Percentiles rank a stretch among this genome's conserved stretches.
These are phyloP conservation scores for Lasiodiplodia citricola DNA, from an alignment of 2,329 filamentous ascomycete genomes.

Conservation along the genomic window DNA sequence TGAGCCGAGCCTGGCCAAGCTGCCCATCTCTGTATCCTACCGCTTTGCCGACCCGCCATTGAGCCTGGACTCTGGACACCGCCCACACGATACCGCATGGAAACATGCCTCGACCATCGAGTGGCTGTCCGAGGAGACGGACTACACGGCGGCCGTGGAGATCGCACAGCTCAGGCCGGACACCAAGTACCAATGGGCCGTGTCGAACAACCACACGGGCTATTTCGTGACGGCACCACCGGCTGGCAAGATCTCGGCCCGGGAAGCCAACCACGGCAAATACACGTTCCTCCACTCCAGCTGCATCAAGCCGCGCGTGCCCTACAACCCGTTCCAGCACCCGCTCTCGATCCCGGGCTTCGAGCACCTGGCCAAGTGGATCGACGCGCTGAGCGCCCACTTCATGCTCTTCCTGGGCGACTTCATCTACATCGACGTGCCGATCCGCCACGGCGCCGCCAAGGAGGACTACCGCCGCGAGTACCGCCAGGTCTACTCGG, in stretches of 20 bases:
- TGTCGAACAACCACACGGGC: constrained; percentile 86
- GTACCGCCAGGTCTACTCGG: constrained; percentile 94
- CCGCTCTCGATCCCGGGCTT: constrained; percentile 83
- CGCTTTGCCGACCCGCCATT: constrained; percentile 44
- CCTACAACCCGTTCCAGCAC: constrained; percentile 84
- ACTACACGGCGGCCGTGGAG: constrained; percentile 76
- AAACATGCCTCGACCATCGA: constrained; percentile 67
- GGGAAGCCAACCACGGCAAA: constrained; percentile 64
- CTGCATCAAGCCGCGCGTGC: constrained; percentile 89
- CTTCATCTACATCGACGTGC: constrained; percentile 91
- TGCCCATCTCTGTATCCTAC: constrained; percentile 77
- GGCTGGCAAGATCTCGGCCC: constrained; percentile 63
- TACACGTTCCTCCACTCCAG: constrained; percentile 93
- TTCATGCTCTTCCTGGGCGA: constrained; percentile 78
- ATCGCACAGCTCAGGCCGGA: constrained; percentile 72
- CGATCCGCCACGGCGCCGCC: constrained; percentile 73
- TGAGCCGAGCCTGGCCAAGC: constrained; percentile 75
- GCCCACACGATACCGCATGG: constrained; percentile 65
- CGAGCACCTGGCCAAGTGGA: constrained; percentile 72
- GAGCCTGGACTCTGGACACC: constrained; percentile 60
- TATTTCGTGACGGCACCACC: constrained; percentile 79
- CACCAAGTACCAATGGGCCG: constrained; percentile 79
- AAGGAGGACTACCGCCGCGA: constrained; percentile 83
- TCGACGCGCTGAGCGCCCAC: constrained; percentile 74
- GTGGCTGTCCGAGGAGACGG: constrained; percentile 74